Base-by-base conservation (phyloP, 2,329 filamentous ascomycete species). In the Didymella pomorum region DNA sequence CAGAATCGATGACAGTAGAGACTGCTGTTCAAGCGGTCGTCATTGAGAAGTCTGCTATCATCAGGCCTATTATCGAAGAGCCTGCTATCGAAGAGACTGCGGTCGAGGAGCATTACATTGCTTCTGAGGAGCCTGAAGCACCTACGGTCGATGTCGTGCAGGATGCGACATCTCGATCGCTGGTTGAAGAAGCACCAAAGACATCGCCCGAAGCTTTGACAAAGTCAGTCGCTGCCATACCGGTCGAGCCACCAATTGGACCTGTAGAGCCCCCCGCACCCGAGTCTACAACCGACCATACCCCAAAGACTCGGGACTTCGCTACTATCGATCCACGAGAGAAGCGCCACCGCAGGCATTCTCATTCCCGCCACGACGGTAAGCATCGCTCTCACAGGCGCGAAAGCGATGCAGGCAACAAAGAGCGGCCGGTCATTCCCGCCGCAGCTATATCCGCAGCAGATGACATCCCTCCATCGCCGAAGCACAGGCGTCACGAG, bases 321-420 rank as follows among this genome's bases (percentile, higher is more conserved):
- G 72, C 72, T 16, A 47, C 64, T 26, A 43, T 60, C 8, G 69
- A 67, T 26, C 57, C 67, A 43, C 64, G 61, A 51, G 71, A 72
- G 25, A 75, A 70, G 51, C 64, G 64, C 23, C 63, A 68, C 4
- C 67, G 74, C 14, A 66, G 73, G 18, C 66, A 72, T 49, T 76
- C 74, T 7, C 65, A 74, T 29, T 61, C 71, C 4, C 60, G 44
- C 9, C 53, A 56, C 23, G 73, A 72, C 7, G 58, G 68, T 21
- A 70, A 65, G 23, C 67, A 70, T n/a, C 60, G 62, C 20, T 73
- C 71, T 1, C 59, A 67, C 14, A 65, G 72, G 48, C 70, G 69
- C 21, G 73, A 76, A 47, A 76, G 72, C 50, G 72, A 72, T 48
- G 63, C 69, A 10, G 71, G 66, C 41, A 65, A 61, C 6, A 69